A percentile compares a stretch with the other conserved stretches of the same genome.
Conservation (phyloP, 257 asterid species). For the Solanum paucissectum region DNA sequence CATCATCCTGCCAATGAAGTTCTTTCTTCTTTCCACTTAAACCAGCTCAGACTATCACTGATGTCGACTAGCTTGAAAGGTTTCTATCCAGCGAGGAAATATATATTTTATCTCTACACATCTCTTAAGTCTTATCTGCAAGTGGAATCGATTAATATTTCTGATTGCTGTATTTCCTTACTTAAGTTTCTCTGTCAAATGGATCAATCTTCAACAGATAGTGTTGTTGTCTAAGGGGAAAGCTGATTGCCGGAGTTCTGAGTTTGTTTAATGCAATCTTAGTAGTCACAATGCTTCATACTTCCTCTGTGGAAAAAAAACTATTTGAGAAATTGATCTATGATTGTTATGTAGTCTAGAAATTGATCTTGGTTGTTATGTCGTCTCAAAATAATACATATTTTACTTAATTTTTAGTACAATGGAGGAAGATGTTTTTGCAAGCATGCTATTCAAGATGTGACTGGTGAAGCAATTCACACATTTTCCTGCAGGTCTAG, state of each 20-base stretch:
- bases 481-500: constrained; percentile 44
- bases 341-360: neutral
- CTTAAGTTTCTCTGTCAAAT: neutral
- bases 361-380: neutral
- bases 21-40: neutral
- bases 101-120: neutral
- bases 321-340: neutral
- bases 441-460: neutral
- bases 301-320: neutral
- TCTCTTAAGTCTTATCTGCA: neutral
- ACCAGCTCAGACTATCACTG: neutral
- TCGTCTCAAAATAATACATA: neutral
- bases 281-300: neutral
- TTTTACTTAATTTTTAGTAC: neutral
- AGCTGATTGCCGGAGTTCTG: neutral
- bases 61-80: neutral
- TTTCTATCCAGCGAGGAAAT: neutral
- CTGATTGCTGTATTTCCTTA: neutral
- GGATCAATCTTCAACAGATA: neutral
- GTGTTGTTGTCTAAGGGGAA: neutral
- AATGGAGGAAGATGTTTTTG: neutral
- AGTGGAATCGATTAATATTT: neutral
- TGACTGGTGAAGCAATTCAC: neutral
- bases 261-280: neutral
- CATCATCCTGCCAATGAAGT: neutral